Evolutionary conservation across 225 moss, liverwort and hornwort species (phyloP), one percentile per base, ranked within the genome.

Genomic region (Anthoceros angustus): DNA sequence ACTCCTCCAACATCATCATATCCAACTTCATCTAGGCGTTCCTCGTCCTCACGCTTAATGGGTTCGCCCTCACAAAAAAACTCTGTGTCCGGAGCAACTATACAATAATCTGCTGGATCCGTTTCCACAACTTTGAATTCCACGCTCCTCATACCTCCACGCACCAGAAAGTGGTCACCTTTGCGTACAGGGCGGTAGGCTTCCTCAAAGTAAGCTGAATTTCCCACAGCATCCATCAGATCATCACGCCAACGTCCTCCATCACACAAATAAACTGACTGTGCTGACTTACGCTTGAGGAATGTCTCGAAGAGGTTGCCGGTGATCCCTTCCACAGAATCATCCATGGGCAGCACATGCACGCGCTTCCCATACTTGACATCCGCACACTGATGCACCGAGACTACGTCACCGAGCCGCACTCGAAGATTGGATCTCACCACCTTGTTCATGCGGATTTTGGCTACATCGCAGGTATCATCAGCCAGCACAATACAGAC

Each of bases 1-100:
- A 94, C 93, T 70, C 93, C 93, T 72, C 93, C 93, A 43, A 94
- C 93, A 64, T 94, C 93, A 67, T 94, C 93, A 24, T 94, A 93
- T 5, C 89, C 93, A 41, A 93, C 87, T 70, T 93, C 89, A 66
- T 93, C 93, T 21, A 93, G 48, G 41, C 89, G 73, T 40, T 93
- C 93, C 70, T 93, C 93, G 62, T 93, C 93, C 72, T 93, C 93
- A 25, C 93, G 80, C 67, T 87, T 82, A 61, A 93, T 61, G 8
- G 89, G 82, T 64, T 93, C 93, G 49, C 93, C 93, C 64, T 93
- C 89, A 74, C 93, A 93, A 62, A 89, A 93, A 10, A 93, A 87
- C 42, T 93, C 87, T 0, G 93, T 93, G 64, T 93, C 87, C 7
- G 93, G 89, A 61, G 93, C 93, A n/a, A 93, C 93, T 70, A 93